A percentile compares a stretch with the other conserved stretches of the same genome.
These are phyloP conservation scores for Pseudomicrostroma phylloplanum DNA, from an alignment of 1,284 basidiomycete genomes.

Conservation along the genomic window DNA sequence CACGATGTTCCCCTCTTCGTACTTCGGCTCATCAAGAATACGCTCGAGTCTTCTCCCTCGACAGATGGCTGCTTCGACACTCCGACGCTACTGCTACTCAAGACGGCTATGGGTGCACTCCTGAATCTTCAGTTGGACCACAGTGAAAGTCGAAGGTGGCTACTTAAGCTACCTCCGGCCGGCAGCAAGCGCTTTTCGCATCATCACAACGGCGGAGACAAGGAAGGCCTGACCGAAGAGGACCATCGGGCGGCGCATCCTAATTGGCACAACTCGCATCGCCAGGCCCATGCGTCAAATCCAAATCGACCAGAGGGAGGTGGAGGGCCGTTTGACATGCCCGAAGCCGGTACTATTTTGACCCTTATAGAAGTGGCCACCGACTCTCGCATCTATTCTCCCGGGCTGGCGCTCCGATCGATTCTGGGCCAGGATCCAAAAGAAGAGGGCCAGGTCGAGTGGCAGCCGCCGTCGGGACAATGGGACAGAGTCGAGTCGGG, in stretches of 20 bases:
- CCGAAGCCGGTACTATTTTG: neutral
- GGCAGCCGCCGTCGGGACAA: conserved; percentile 16
- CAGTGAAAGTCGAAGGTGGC: conserved; percentile 51
- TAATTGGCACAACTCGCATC: conserved; percentile 15
- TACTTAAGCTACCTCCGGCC: conserved; percentile 10
- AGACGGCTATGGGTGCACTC: conserved; percentile 70
- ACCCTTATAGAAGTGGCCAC: conserved; percentile 10
- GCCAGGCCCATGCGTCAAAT: conserved; percentile 12
- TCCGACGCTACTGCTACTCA: conserved; percentile 60
- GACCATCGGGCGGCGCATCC: conserved; percentile 15
- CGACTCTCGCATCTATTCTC: conserved; percentile 22
- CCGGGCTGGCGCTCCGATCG: conserved; percentile 7
- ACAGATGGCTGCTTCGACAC: conserved; percentile 23
- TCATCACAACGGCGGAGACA: neutral
- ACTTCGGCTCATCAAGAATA: conserved; percentile 3
- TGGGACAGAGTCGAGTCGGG: conserved; percentile 2
- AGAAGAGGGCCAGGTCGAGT: conserved; percentile 25
- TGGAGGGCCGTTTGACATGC: neutral
- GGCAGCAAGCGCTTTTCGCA: neutral
- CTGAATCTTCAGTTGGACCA: conserved; percentile 72
- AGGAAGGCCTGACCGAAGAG: neutral
- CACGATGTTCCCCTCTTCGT: conserved; percentile 5
- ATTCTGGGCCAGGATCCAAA: conserved; percentile 13
- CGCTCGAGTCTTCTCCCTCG: conserved; percentile 15
- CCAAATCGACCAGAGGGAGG: neutral